Conservation (phyloP, 1,284 basidiomycete species). For the Microbotryomycetes sp. region DNA sequence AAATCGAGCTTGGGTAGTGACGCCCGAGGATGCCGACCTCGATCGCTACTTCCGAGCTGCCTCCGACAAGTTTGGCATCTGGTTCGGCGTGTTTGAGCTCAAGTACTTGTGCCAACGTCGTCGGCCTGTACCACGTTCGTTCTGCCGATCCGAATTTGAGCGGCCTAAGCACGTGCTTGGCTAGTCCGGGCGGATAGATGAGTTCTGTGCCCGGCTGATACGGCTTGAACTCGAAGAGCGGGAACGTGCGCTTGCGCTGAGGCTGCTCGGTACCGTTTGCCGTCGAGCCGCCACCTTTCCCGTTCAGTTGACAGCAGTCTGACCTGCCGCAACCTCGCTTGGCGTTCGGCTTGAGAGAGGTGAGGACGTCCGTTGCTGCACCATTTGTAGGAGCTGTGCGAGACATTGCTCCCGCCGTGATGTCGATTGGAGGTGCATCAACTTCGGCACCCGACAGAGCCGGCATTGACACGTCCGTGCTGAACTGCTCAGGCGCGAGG, state of each 20-base stretch:
- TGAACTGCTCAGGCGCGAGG: constrained; percentile 1
- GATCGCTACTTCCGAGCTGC: constrained; percentile 26
- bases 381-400: constrained; percentile 9
- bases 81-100: constrained; percentile 18
- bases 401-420: background rate
- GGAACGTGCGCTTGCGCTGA: constrained; percentile 30
- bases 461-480: constrained; percentile 21
- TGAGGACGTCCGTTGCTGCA: too few species aligned
- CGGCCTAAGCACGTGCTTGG: constrained; percentile 28
- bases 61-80: constrained; percentile 27
- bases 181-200: constrained; percentile 40
- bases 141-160: constrained; percentile 17
- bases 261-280: background rate
- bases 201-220: constrained; percentile 40
- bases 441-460: constrained; percentile 6
- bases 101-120: constrained; percentile 26
- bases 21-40: constrained; percentile 36
- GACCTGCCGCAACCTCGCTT: constrained; percentile 25
- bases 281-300: background rate
- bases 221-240: constrained; percentile 36
- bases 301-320: constrained; percentile 29
- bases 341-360: background rate
- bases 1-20: constrained; percentile 20
- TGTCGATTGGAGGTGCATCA: constrained; percentile 16
- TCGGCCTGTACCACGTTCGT: constrained; percentile 26